Conservation (phyloP, 129 eudicot species). For the Ambrosia trifida region DNA sequence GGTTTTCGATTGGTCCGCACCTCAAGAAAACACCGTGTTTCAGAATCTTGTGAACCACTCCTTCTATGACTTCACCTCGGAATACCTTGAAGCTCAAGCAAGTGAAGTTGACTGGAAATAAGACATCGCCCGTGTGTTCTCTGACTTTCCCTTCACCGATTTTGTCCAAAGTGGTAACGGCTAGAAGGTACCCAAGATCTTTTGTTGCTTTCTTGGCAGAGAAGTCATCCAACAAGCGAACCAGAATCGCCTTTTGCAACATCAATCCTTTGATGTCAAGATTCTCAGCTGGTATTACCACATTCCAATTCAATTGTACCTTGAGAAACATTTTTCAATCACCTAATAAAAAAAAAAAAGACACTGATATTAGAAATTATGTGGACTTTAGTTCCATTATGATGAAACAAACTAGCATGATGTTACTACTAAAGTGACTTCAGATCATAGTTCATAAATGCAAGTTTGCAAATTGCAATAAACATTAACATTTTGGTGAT, state of each 20-base stretch:
- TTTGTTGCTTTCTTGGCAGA: slow-evolving; percentile 67
- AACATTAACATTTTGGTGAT: no score
- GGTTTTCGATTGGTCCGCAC: slow-evolving; percentile 67
- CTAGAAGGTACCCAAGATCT: slow-evolving; percentile 60
- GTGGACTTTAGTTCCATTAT: not conserved
- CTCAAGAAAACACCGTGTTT: slow-evolving; percentile 71
- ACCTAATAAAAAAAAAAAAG: slow-evolving; percentile 20
- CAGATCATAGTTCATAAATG: no score
- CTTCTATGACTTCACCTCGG: slow-evolving; percentile 62
- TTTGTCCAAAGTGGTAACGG: slow-evolving; percentile 59
- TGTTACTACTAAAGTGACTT: no score
- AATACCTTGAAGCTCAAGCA: slow-evolving; percentile 67
- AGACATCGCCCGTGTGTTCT: slow-evolving; percentile 61
- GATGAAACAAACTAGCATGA: not conserved
- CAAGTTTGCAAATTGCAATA: no score
- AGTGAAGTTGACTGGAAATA: slow-evolving; percentile 63
- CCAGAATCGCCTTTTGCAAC: slow-evolving; percentile 63
- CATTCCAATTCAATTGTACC: slow-evolving; percentile 70
- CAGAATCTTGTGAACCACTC: slow-evolving; percentile 54
- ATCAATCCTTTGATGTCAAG: slow-evolving; percentile 62
- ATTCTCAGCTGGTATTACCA: slow-evolving; percentile 64
- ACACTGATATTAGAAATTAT: not conserved
- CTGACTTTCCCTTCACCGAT: slow-evolving; percentile 72
- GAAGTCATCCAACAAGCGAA: slow-evolving; percentile 67
- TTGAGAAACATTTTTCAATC: slow-evolving; percentile 57